These are phyloP conservation scores for Beauveria brongniartii DNA, from an alignment of 2,329 filamentous ascomycete species.

Conservation along the genomic window DNA sequence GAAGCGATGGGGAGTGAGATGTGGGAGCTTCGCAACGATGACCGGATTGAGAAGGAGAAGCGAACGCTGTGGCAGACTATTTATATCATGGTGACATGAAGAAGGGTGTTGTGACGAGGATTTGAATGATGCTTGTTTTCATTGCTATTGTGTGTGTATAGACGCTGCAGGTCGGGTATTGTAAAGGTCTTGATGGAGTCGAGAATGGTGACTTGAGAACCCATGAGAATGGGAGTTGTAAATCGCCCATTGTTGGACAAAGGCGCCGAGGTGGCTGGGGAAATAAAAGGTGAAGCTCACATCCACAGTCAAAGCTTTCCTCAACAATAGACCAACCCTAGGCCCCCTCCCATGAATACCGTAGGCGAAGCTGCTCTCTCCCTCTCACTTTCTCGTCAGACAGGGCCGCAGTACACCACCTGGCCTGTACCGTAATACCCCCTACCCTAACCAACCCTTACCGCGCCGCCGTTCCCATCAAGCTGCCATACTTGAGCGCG, in stretches of 20 bases:
- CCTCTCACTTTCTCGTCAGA: neutral
- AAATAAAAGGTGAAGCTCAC: neutral
- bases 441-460: neutral
- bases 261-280: neutral
- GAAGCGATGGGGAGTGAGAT: neutral
- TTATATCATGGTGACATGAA: neutral
- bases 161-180: neutral
- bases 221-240: neutral
- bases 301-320: no score
- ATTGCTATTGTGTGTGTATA: neutral
- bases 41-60: neutral
- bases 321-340: neutral
- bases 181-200: neutral
- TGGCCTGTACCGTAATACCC: neutral
- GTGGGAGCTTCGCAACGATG: neutral
- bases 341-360: neutral
- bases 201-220: neutral
- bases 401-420: neutral
- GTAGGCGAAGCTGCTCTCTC: neutral
- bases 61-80: neutral
- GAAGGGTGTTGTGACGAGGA: neutral
- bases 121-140: neutral
- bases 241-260: neutral
- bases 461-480: slow-evolving; percentile 23
- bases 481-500: slow-evolving; percentile 34